Evolutionary conservation across 78 protist species (phyloP).

Genomic region (Guillardia theta): DNA sequence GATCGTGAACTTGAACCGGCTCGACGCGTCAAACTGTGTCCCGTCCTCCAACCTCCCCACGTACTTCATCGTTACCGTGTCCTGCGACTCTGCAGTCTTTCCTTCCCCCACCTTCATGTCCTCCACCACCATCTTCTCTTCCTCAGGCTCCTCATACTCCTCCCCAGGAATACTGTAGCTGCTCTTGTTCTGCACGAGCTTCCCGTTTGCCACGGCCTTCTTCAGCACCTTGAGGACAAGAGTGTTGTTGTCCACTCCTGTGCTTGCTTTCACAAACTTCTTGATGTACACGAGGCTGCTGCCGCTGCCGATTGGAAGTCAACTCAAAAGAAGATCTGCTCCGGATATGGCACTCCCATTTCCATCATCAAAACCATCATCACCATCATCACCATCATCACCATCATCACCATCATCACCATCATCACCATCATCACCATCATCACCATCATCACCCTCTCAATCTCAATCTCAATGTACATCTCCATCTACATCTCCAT

Average conservation of each 20-base stretch:
- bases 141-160: too few relatives aligned
- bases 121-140: not conserved
- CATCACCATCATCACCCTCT: too few relatives aligned
- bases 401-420: too few relatives aligned
- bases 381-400: too few relatives aligned
- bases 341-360: too few relatives aligned
- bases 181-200: not conserved
- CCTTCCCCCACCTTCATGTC: not conserved
- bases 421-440: too few relatives aligned
- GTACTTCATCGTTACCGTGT: constrained; percentile 19
- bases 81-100: not conserved
- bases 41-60: constrained; percentile 14
- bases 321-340: too few relatives aligned
- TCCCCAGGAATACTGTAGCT: not conserved
- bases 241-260: not conserved
- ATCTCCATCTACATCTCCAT: too few relatives aligned
- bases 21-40: not conserved
- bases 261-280: not conserved
- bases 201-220: not conserved
- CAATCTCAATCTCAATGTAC: too few relatives aligned
- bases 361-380: too few relatives aligned
- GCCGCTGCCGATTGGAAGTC: not conserved
- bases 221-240: not conserved
- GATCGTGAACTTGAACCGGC: not conserved
- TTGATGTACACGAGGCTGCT: constrained; percentile 22